Percentiles rank a stretch among this genome's conserved stretches.
These are phyloP conservation scores for Nothophoma quercina DNA, from an alignment of 2,329 filamentous ascomycete species.

Conservation along the genomic window DNA sequence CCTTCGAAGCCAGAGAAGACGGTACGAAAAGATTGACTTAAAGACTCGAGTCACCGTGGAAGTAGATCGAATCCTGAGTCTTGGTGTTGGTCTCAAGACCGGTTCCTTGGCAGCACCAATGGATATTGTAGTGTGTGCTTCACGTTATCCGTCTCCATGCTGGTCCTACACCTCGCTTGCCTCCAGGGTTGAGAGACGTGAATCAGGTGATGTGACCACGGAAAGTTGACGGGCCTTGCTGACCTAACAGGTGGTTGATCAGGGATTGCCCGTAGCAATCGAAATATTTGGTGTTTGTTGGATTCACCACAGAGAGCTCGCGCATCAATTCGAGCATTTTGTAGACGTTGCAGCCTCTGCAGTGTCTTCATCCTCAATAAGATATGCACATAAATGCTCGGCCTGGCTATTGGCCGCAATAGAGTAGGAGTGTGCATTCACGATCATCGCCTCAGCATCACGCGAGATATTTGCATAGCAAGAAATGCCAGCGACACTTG, in stretches of 20 bases:
- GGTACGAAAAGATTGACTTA: constrained; percentile 11
- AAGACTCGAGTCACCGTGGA: not conserved
- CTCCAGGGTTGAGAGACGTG: constrained; percentile 21
- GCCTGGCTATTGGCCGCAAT: constrained; percentile 2
- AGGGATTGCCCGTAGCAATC: constrained; percentile 5
- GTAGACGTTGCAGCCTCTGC: constrained; percentile 4
- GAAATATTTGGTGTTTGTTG: not conserved
- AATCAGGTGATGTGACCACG: constrained; percentile 4
- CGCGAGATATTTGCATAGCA: not conserved
- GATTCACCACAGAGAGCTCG: not conserved
- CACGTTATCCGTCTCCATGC: constrained; percentile 62
- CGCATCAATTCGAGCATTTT: constrained; percentile 5
- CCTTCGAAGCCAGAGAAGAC: constrained; percentile 43
- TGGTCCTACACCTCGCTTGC: constrained; percentile 58
- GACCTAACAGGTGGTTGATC: constrained; percentile 4
- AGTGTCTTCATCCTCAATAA: not conserved
- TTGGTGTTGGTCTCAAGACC: constrained; percentile 63
- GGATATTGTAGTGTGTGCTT: constrained; percentile 62
- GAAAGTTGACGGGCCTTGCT: not conserved
- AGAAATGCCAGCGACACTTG: no score
- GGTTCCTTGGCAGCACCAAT: constrained; percentile 64
- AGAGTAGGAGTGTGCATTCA: not conserved
- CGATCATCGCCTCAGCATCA: not conserved
- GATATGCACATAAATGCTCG: not conserved
- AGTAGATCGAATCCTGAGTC: constrained; percentile 60